Evolutionary conservation across 2,329 filamentous ascomycete species (phyloP).

Genomic region (Fusarium humuli): DNA sequence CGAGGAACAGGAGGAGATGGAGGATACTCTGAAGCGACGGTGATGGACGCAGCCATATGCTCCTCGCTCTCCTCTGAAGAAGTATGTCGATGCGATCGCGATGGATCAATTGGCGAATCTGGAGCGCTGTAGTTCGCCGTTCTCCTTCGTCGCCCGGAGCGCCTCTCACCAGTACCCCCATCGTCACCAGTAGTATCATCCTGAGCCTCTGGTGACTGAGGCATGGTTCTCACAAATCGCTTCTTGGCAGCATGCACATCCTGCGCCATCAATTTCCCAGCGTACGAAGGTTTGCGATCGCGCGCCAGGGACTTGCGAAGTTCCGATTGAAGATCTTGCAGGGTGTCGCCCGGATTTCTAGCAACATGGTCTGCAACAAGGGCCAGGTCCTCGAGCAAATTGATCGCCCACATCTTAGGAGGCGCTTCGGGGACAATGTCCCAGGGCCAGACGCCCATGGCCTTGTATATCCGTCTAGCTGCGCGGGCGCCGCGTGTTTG

Average conservation of each 20-base stretch:
- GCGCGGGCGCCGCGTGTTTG: conserved; percentile 46
- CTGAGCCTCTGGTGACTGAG: conserved; percentile 41
- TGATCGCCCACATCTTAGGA: conserved; percentile 48
- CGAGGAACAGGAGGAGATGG: conserved; percentile 44
- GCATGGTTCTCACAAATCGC: conserved; percentile 41
- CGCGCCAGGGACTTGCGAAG: conserved; percentile 46
- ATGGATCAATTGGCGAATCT: conserved; percentile 33
- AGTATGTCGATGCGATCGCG: conserved; percentile 32
- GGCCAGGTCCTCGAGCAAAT: conserved; percentile 46
- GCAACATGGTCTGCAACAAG: conserved; percentile 47
- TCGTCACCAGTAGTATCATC: conserved; percentile 38
- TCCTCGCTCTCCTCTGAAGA: conserved; percentile 45
- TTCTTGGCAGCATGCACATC: conserved; percentile 48
- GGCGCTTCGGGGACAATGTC: conserved; percentile 47
- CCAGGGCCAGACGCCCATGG: conserved; percentile 48
- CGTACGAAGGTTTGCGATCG: conserved; percentile 47
- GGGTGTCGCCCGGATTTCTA: conserved; percentile 40
- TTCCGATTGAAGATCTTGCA: conserved; percentile 45
- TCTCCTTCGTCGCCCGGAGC: conserved; percentile 40
- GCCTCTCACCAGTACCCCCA: conserved; percentile 32
- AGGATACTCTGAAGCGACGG: conserved; percentile 43
- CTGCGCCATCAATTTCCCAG: conserved; percentile 47
- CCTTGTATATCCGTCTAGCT: conserved; percentile 44
- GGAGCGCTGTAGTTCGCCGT: conserved; percentile 38
- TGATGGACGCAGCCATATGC: conserved; percentile 45